A percentile compares a stretch with the other conserved stretches of the same genome.
Evolutionary conservation across 768 basidiomycete genomes (phyloP).

Genomic region (Kwoniella newhampshirensis): DNA sequence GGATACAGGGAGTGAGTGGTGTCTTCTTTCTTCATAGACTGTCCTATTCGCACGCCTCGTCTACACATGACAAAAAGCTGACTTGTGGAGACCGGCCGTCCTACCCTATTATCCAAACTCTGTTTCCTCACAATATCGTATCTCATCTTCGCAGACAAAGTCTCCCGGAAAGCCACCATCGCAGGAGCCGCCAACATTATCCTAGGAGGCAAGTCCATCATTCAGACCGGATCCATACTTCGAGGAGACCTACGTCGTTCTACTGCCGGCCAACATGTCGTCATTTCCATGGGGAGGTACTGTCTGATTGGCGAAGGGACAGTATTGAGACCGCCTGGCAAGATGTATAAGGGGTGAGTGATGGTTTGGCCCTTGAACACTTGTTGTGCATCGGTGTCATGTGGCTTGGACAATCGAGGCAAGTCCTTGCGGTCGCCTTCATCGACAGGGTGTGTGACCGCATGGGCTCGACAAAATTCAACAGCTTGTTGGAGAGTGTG

Average conservation of each 20-base stretch:
- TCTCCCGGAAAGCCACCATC: conserved; percentile 85
- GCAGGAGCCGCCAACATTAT: conserved; percentile 95
- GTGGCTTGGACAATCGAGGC: background rate
- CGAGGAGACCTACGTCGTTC: conserved; percentile 89
- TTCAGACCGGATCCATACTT: conserved; percentile 78
- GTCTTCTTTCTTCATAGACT: background rate
- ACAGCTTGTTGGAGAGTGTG: too few species aligned
- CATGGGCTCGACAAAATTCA: too few species aligned
- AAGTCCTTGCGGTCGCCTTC: too few species aligned
- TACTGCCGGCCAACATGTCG: conserved; percentile 87
- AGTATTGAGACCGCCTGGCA: conserved; percentile 63
- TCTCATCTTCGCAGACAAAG: conserved; percentile 63
- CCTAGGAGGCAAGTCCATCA: conserved; percentile 93
- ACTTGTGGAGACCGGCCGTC: background rate
- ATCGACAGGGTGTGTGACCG: too few species aligned
- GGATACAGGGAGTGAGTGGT: conserved; percentile 41
- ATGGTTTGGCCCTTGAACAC: conserved; percentile 15
- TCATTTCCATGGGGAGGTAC: conserved; percentile 89
- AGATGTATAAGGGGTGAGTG: conserved; percentile 55
- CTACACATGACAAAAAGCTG: background rate
- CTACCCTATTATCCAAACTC: background rate
- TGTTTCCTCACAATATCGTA: background rate
- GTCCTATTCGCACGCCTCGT: background rate
- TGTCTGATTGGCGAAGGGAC: conserved; percentile 86
- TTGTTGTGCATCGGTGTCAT: background rate